These are phyloP conservation scores for Escallonia herrerae DNA, from an alignment of 129 eudicot genomes.

Conservation along the genomic window DNA sequence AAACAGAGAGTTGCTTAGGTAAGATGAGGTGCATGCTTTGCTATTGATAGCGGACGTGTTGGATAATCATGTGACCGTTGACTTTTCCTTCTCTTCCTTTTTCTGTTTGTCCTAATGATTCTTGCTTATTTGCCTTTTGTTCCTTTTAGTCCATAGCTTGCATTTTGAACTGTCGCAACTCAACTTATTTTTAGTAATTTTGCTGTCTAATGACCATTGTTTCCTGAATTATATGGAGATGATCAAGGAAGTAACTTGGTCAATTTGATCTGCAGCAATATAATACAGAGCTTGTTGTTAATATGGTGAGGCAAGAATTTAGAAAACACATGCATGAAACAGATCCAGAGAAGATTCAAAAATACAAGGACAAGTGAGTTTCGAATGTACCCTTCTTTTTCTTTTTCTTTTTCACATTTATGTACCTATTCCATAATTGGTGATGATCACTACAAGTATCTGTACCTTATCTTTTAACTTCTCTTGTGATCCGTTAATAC, in stretches of 20 bases:
- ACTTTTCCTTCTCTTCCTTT: no score
- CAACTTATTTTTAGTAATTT: background rate
- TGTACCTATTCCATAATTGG: no score
- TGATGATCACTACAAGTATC: no score
- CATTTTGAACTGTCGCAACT: background rate
- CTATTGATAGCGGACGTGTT: no score
- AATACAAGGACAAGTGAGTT: constrained; percentile 79
- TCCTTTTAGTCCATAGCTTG: background rate
- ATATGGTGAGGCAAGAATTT: constrained; percentile 84
- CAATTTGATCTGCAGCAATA: constrained; percentile 53
- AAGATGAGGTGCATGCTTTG: no score
- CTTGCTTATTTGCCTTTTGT: no score
- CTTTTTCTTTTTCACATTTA: background rate
- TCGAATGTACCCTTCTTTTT: background rate
- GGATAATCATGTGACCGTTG: no score
- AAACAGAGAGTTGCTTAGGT: no score
- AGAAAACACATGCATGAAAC: constrained; percentile 78
- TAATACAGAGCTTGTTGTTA: constrained; percentile 68
- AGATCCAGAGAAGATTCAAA: constrained; percentile 86
- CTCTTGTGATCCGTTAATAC: no score
- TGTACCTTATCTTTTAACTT: no score
- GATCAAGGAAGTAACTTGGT: constrained; percentile 6
- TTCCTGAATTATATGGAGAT: background rate
- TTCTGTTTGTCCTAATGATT: no score
- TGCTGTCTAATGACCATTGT: background rate